These are phyloP conservation scores for Pythium brachiatum DNA, from an alignment of 352 stramenopile species.

Conservation along the genomic window DNA sequence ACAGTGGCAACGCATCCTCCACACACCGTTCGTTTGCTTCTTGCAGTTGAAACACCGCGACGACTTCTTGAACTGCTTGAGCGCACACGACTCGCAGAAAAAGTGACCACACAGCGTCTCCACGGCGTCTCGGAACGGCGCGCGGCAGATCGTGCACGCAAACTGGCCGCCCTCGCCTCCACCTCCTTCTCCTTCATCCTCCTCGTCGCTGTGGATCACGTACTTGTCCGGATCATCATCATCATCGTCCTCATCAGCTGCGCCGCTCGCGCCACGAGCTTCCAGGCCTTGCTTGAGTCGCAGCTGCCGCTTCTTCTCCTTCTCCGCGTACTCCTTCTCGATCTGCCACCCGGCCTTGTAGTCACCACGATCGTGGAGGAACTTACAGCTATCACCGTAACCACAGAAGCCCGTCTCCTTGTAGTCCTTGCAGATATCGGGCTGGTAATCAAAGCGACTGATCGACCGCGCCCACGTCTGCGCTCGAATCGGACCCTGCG, in stretches of 20 bases:
- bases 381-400: conserved; percentile 97
- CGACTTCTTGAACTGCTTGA: conserved; percentile 82
- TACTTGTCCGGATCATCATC: conserved; percentile 70
- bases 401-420: conserved; percentile 99
- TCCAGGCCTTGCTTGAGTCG: conserved; percentile 50
- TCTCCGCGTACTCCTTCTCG: conserved; percentile 93
- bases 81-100: conserved; percentile 94
- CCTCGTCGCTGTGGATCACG: conserved; percentile 55
- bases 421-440: conserved; percentile 99
- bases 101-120: conserved; percentile 96
- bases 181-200: conserved; percentile 30
- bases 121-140: conserved; percentile 92
- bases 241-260: conserved; percentile 43
- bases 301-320: conserved; percentile 89
- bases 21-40: conserved; percentile 90
- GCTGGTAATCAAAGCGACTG: conserved; percentile 96
- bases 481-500: conserved; percentile 93
- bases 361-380: conserved; percentile 97
- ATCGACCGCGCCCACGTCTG: conserved; percentile 94
- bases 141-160: conserved; percentile 95
- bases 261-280: conserved; percentile 25
- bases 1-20: too few species aligned
- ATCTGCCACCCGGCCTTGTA: conserved; percentile 98
- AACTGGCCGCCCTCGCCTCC: conserved; percentile 59
- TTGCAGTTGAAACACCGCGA: conserved; percentile 92